phyloP scores from a whole-genome alignment of 225 moss, liverwort and hornwort species.

The Bryoerythrophyllum caledonicum region DNA sequence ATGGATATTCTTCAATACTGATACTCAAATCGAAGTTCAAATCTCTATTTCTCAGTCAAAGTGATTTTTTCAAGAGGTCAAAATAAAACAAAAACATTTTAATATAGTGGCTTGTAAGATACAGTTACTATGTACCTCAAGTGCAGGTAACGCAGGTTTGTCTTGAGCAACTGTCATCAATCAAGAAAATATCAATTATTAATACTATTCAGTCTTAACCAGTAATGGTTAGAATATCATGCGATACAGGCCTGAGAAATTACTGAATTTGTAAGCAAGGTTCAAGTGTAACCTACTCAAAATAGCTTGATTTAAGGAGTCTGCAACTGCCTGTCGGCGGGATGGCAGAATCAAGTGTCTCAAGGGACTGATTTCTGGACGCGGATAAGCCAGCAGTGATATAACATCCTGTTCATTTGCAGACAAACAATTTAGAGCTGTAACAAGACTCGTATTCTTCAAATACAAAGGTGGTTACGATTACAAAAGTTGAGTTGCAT shows the following conservation, averaged over 20 bases:
- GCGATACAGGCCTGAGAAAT: background rate
- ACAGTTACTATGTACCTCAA: constrained; percentile 32
- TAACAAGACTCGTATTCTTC: background rate
- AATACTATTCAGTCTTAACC: background rate
- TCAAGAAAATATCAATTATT: background rate
- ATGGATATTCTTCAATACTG: background rate
- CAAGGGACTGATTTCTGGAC: constrained; percentile 40
- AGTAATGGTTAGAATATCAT: background rate
- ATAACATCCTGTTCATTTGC: constrained; percentile 34
- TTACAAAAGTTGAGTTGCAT: background rate
- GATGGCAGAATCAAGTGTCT: constrained; percentile 39
- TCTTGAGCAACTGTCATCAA: constrained; percentile 36
- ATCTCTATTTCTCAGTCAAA: background rate
- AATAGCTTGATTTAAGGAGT: constrained; percentile 45
- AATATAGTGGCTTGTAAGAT: background rate
- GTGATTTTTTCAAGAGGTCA: background rate
- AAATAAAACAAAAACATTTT: background rate
- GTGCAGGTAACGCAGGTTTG: constrained; percentile 39
- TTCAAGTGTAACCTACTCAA: constrained; percentile 30
- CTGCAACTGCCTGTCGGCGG: constrained; percentile 34
- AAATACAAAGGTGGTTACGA: background rate
- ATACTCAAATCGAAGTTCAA: background rate
- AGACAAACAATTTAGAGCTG: background rate
- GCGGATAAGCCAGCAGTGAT: constrained; percentile 41
- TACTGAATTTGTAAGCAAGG: constrained; percentile 5